Evolutionary conservation across 2,329 filamentous ascomycete genomes (phyloP).

Genomic region (Hypomyces rosellus): DNA sequence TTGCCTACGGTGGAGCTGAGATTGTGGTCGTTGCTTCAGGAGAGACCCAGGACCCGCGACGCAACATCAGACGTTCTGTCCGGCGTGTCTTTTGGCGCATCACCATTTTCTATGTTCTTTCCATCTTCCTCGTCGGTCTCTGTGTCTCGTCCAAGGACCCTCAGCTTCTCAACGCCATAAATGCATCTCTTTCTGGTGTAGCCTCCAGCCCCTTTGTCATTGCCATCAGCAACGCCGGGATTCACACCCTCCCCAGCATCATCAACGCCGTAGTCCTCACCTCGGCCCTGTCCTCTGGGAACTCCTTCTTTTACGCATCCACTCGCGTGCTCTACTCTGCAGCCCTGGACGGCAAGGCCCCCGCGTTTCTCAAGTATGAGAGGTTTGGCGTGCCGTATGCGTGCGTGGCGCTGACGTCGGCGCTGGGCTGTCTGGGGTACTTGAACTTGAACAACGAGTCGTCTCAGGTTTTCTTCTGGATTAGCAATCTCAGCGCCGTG

Average conservation of each 20-base stretch:
- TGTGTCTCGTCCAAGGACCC: constrained; percentile 31
- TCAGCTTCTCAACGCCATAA: constrained; percentile 42
- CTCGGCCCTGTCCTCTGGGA: constrained; percentile 53
- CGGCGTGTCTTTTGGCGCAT: constrained; percentile 30
- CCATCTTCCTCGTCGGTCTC: constrained; percentile 32
- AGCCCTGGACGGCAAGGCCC: constrained; percentile 35
- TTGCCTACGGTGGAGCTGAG: constrained; percentile 41
- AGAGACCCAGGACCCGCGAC: constrained; percentile 30
- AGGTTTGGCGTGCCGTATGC: constrained; percentile 25
- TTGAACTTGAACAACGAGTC: constrained; percentile 51
- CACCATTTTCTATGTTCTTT: constrained; percentile 30
- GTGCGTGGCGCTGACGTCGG: constrained; percentile 33
- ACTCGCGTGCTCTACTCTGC: constrained; percentile 43
- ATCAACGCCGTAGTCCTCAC: constrained; percentile 54
- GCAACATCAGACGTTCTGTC: constrained; percentile 30
- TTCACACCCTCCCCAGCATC: constrained; percentile 39
- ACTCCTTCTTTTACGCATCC: constrained; percentile 49
- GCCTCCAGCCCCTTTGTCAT: constrained; percentile 52
- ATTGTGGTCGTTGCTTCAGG: constrained; percentile 30
- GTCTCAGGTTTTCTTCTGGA: constrained; percentile 56
- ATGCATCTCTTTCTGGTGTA: constrained; percentile 30
- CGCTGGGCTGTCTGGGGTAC: constrained; percentile 59
- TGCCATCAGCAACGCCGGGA: constrained; percentile 43
- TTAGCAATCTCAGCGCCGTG: constrained; percentile 57
- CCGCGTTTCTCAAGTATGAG: constrained; percentile 30